A percentile compares a stretch with the other conserved stretches of the same genome.
These are phyloP conservation scores for Phytophthora fragariae DNA, from an alignment of 352 stramenopile species.

Conservation along the genomic window DNA sequence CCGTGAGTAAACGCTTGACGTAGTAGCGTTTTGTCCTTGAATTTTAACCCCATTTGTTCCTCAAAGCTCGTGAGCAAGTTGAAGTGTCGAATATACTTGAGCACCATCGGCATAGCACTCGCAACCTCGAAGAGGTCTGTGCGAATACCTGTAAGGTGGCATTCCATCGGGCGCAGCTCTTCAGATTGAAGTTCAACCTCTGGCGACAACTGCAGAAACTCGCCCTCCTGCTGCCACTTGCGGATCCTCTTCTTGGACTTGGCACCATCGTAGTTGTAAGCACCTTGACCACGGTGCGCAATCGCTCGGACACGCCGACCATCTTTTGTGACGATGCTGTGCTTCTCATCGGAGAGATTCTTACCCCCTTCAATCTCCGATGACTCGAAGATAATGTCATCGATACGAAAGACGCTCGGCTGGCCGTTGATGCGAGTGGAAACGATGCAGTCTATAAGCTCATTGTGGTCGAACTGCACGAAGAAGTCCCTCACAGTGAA, in stretches of 20 bases:
- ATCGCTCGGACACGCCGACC: constrained; percentile 38
- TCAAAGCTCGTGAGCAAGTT: constrained; percentile 75
- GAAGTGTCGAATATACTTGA: constrained; percentile 87
- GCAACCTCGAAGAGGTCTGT: constrained; percentile 86
- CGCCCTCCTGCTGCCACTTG: constrained; percentile 67
- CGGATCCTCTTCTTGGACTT: constrained; percentile 66
- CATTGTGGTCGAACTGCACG: constrained; percentile 47
- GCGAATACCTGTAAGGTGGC: constrained; percentile 78
- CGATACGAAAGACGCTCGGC: constrained; percentile 68
- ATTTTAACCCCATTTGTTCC: constrained; percentile 61
- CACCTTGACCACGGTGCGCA: constrained; percentile 57
- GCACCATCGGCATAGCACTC: constrained; percentile 86
- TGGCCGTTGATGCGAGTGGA: constrained; percentile 77
- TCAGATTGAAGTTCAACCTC: constrained; percentile 55
- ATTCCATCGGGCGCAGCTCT: constrained; percentile 54
- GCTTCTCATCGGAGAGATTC: constrained; percentile 1
- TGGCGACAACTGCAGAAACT: constrained; percentile 75
- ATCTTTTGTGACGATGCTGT: constrained; percentile 44
- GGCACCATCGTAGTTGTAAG: constrained; percentile 74
- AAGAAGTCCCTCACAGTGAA: constrained; percentile 64
- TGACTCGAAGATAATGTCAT: constrained; percentile 53
- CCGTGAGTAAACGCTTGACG: constrained; percentile 87
- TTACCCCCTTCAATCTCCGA: constrained; percentile 18
- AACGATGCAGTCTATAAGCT: constrained; percentile 76
- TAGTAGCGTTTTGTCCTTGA: constrained; percentile 80